Conservation (phyloP, 2,329 filamentous ascomycete species). For the Madurella fahalii region DNA sequence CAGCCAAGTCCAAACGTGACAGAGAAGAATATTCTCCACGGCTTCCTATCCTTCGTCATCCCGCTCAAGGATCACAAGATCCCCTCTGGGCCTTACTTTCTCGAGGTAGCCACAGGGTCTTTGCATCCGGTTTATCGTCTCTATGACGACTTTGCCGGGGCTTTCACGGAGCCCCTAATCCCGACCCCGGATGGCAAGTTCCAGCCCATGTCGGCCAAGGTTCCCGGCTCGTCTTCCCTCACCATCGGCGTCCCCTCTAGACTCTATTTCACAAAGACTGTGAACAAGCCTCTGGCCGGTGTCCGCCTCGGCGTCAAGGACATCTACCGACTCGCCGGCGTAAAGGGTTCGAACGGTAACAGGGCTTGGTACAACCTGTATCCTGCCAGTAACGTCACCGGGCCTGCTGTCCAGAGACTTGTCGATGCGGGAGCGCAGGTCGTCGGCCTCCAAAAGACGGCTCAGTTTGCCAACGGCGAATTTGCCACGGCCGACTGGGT, state of each 20-base stretch:
- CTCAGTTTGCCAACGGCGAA: conserved; percentile 43
- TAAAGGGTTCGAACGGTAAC: conserved; percentile 53
- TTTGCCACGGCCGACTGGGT: conserved; percentile 47
- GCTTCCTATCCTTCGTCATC: conserved; percentile 17
- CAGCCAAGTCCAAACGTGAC: conserved; percentile 13
- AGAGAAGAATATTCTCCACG: conserved; percentile 13
- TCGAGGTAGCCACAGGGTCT: conserved; percentile 30
- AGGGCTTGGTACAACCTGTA: conserved; percentile 20
- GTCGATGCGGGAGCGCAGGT: conserved; percentile 56
- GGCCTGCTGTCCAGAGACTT: conserved; percentile 29
- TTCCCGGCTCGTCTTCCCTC: conserved; percentile 27
- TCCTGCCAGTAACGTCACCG: no score
- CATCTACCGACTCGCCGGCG: conserved; percentile 46
- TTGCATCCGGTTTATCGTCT: conserved; percentile 35
- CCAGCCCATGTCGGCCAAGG: conserved; percentile 33
- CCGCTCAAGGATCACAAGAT: conserved; percentile 22
- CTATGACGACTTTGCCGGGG: conserved; percentile 33
- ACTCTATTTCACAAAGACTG: conserved; percentile 52
- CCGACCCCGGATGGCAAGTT: conserved; percentile 31
- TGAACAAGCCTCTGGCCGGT: conserved; percentile 55
- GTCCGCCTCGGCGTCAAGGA: conserved; percentile 61
- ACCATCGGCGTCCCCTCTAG: conserved; percentile 54
- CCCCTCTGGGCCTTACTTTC: conserved; percentile 36
- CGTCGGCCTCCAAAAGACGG: conserved; percentile 27
- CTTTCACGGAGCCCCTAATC: conserved; percentile 32